Evolutionary conservation across 352 stramenopile genomes (phyloP).

Genomic region (Pythium inflatum): DNA sequence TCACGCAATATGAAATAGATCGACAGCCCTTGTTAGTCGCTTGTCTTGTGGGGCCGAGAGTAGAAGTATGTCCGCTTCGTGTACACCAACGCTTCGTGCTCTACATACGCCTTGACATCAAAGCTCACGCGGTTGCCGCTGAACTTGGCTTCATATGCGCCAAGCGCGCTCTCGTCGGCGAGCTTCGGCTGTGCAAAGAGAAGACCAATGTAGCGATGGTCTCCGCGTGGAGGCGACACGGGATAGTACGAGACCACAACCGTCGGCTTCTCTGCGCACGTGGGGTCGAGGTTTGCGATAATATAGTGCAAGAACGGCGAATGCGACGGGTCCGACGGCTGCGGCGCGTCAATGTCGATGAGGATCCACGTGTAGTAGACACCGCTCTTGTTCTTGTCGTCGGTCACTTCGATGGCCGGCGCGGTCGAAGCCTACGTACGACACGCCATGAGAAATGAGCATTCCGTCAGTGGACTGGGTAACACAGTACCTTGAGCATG

Average conservation of each 20-base stretch:
- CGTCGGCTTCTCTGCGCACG: background rate
- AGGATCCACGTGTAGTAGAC: conserved; percentile 65
- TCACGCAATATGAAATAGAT: background rate
- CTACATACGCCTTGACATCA: conserved; percentile 47
- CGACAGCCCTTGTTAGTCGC: background rate
- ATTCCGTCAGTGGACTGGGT: background rate
- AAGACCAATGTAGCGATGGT: conserved; percentile 62
- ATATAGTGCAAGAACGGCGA: conserved; percentile 78
- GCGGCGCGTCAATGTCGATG: conserved; percentile 71
- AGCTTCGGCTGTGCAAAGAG: conserved; percentile 45
- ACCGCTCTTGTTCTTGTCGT: conserved; percentile 1
- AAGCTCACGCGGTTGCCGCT: conserved; percentile 50
- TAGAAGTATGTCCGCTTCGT: conserved; percentile 47
- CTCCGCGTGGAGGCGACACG: conserved; percentile 52
- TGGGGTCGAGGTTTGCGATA: conserved; percentile 35
- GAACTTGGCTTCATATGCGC: conserved; percentile 25
- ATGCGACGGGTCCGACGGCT: conserved; percentile 54
- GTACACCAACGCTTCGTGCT: conserved; percentile 39
- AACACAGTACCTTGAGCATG: conserved; percentile 25
- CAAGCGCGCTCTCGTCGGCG: conserved; percentile 18
- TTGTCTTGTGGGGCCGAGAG: conserved; percentile 34
- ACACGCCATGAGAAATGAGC: background rate
- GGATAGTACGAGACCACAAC: conserved; percentile 65
- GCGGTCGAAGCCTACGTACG: conserved; percentile 43
- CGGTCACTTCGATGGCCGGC: conserved; percentile 37